A percentile compares a stretch with the other conserved stretches of the same genome.
phyloP scores from a whole-genome alignment of 768 basidiomycete species.

The Lactifluus volemus region DNA sequence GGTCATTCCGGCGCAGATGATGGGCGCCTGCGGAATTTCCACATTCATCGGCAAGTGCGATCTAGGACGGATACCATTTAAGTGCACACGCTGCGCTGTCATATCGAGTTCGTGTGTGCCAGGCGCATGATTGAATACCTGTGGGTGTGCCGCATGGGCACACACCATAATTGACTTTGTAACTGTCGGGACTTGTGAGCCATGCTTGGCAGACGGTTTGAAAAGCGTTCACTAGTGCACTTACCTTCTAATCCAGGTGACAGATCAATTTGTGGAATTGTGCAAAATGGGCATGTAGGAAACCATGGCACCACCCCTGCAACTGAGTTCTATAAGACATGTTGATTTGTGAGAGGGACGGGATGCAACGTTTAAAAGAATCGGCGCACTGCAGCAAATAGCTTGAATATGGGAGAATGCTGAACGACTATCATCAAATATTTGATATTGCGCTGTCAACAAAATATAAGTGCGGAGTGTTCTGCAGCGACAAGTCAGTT shows the following conservation, averaged over 20 bases:
- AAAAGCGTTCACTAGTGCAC: background rate
- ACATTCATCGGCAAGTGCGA: background rate
- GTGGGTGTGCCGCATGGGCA: background rate
- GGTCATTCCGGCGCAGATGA: too few relatives aligned
- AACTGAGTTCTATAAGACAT: background rate
- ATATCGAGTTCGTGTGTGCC: too few relatives aligned
- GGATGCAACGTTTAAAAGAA: background rate
- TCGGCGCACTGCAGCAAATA: background rate
- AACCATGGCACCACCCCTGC: background rate
- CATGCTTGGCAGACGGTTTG: constrained; percentile 2
- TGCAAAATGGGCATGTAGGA: background rate
- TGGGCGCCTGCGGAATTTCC: background rate
- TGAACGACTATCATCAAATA: background rate
- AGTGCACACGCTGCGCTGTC: too few relatives aligned
- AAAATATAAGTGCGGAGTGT: background rate
- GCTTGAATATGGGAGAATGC: background rate
- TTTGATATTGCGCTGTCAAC: background rate
- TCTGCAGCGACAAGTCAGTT: background rate
- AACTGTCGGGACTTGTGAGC: constrained; percentile 5
- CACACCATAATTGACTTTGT: background rate
- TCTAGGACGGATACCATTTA: too few relatives aligned
- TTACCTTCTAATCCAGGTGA: constrained; percentile 15
- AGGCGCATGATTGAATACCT: background rate
- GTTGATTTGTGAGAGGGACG: too few relatives aligned
- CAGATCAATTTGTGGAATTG: background rate